Percentiles rank a stretch among this genome's conserved stretches.
These are phyloP conservation scores for Arxiozyma bovina DNA, from an alignment of 1,139 yeast genomes.

Conservation along the genomic window DNA sequence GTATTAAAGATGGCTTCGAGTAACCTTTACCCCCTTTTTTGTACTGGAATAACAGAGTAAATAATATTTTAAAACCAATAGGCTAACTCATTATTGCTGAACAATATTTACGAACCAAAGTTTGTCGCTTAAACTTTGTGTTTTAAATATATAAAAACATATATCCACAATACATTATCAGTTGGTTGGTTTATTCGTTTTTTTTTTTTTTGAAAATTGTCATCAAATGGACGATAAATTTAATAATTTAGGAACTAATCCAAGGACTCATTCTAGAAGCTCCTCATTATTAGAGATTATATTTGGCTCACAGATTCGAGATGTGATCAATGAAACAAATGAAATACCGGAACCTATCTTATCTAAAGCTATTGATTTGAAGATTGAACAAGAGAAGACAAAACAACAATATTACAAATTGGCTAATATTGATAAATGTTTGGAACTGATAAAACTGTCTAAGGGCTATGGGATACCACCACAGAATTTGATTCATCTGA, in stretches of 20 bases:
- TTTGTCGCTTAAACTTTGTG: neutral
- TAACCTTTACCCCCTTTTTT: too few relatives aligned
- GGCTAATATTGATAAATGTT: slow-evolving; percentile 52
- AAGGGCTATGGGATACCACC: slow-evolving; percentile 58
- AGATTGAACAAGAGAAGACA: slow-evolving; percentile 73
- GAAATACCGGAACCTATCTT: neutral
- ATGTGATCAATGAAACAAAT: neutral
- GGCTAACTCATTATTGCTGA: neutral
- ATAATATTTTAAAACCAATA: neutral
- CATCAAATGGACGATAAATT: slow-evolving; percentile 1
- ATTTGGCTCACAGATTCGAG: slow-evolving; percentile 14
- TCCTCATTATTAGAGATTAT: slow-evolving; percentile 14
- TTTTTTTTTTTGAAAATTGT: too few relatives aligned
- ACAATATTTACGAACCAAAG: neutral
- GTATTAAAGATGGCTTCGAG: too few relatives aligned
- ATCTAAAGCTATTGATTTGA: slow-evolving; percentile 49
- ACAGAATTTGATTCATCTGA: slow-evolving; percentile 52
- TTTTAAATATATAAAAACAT: too few relatives aligned
- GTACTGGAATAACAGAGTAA: neutral
- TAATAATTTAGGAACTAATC: neutral
- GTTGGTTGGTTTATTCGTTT: neutral
- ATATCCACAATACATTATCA: neutral
- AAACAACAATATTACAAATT: slow-evolving; percentile 69
- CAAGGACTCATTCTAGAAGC: neutral
- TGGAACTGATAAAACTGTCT: slow-evolving; percentile 57